Conservation (phyloP, 2,329 filamentous ascomycete genomes). For the Penicillium polonicum region DNA sequence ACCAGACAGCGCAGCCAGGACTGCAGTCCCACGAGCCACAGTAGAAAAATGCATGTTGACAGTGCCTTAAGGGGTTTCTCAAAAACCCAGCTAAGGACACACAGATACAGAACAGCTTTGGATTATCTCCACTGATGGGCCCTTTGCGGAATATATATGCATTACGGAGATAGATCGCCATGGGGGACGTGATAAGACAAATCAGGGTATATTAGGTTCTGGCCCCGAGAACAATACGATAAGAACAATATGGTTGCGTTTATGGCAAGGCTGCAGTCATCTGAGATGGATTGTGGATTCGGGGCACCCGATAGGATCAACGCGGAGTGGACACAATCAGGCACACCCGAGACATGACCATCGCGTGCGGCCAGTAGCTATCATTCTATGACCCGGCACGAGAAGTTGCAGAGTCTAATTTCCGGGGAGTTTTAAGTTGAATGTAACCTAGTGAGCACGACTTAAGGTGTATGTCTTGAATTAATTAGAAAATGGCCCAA, state of each 20-base stretch:
- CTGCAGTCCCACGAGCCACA: neutral
- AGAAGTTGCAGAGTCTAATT: neutral
- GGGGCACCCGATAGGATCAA: neutral
- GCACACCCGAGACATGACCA: conserved; percentile 10
- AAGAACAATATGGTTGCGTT: conserved; percentile 20
- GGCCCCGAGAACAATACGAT: conserved; percentile 12
- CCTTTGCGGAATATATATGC: conserved; percentile 9
- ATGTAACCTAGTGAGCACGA: conserved; percentile 3
- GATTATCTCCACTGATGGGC: neutral
- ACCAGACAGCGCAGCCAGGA: conserved; percentile 13
- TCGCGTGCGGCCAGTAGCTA: conserved; percentile 12
- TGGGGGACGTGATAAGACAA: too few relatives aligned
- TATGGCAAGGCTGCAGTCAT: conserved; percentile 4
- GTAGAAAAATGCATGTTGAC: conserved; percentile 11
- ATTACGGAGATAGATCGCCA: neutral
- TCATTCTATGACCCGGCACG: neutral
- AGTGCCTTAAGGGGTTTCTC: neutral
- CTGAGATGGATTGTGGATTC: conserved; percentile 6
- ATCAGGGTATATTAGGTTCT: neutral
- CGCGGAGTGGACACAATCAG: neutral
- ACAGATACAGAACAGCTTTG: neutral
- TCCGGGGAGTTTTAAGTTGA: neutral
- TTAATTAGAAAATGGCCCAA: neutral
- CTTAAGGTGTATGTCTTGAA: neutral
- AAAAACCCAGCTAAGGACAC: neutral